Evolutionary conservation across 805 yeast species (phyloP).

Genomic region (Cyberlindnera veronae): DNA sequence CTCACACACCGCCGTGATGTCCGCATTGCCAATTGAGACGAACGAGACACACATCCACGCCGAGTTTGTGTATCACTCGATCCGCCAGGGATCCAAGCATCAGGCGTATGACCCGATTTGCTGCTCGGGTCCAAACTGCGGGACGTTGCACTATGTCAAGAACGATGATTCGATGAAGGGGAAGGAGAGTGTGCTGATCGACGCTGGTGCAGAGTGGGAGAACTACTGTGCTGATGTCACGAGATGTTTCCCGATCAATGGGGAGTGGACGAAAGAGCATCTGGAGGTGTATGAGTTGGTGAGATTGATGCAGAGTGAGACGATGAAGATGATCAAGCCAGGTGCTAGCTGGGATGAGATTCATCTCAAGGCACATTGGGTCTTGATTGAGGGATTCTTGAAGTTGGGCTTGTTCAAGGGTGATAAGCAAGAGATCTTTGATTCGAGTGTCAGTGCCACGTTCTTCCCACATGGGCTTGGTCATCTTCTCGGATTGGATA

Average conservation of each 20-base stretch:
- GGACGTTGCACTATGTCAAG: constrained; percentile 84
- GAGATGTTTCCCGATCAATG: constrained; percentile 88
- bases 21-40: constrained; percentile 81
- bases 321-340: constrained; percentile 72
- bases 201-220: constrained; percentile 97
- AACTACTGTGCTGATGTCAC: constrained; percentile 93
- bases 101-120: constrained; percentile 95
- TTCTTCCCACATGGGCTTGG: constrained; percentile 97
- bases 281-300: constrained; percentile 78
- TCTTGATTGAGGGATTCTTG: constrained; percentile 68
- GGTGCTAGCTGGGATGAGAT: constrained; percentile 84
- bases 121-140: constrained; percentile 88
- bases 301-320: constrained; percentile 71
- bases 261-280: constrained; percentile 87
- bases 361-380: constrained; percentile 75
- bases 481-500: constrained; percentile 89
- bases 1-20: constrained; percentile 89
- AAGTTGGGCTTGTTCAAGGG: constrained; percentile 72
- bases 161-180: constrained; percentile 64
- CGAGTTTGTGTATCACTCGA: constrained; percentile 88
- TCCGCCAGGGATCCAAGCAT: constrained; percentile 88
- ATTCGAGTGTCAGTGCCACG: constrained; percentile 66
- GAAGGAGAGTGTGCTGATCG: constrained; percentile 71
- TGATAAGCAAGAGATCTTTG: constrained; percentile 61
- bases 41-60: constrained; percentile 94